Conservation (phyloP, 371 early-diverging fungal genomes). For the Mortierella sp. region DNA sequence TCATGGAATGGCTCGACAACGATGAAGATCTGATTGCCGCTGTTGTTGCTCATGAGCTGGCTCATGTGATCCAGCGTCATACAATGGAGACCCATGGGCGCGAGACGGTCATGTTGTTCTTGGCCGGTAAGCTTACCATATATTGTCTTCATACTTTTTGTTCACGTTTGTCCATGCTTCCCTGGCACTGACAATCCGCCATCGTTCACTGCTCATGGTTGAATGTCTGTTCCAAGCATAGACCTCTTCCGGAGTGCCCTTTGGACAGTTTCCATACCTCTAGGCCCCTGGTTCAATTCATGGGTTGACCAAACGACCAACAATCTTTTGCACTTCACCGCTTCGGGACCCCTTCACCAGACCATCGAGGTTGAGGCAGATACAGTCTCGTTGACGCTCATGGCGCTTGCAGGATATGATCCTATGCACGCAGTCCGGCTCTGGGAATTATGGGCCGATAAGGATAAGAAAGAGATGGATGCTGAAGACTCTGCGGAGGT, state of each 20-base stretch:
- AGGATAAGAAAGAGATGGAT: slow-evolving; percentile 46
- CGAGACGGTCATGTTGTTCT: slow-evolving; percentile 47
- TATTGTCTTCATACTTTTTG: no score
- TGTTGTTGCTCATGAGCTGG: slow-evolving; percentile 71
- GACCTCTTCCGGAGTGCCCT: slow-evolving; percentile 45
- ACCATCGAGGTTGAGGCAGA: slow-evolving; percentile 60
- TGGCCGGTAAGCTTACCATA: slow-evolving; percentile 47
- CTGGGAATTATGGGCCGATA: slow-evolving; percentile 61
- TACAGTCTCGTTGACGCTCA: slow-evolving; percentile 64
- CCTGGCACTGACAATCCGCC: no score
- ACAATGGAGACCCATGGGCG: slow-evolving; percentile 70
- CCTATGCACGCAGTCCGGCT: slow-evolving; percentile 60
- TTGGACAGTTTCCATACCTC: slow-evolving; percentile 49
- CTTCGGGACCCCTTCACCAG: slow-evolving; percentile 50
- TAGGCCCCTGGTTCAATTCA: slow-evolving; percentile 54
- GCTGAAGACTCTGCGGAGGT: slow-evolving; percentile 33
- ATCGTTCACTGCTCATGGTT: no score
- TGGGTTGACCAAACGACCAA: slow-evolving; percentile 45
- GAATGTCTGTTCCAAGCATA: no score
- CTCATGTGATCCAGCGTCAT: slow-evolving; percentile 71
- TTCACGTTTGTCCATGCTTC: no score
- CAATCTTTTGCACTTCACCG: slow-evolving; percentile 34
- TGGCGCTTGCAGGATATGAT: slow-evolving; percentile 70
- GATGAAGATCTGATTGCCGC: slow-evolving; percentile 66
- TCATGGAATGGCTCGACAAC: slow-evolving; percentile 60